Percentiles rank a stretch among this genome's conserved stretches.
These are phyloP conservation scores for Venturia carpophila DNA, from an alignment of 2,329 filamentous ascomycete genomes.

Conservation along the genomic window DNA sequence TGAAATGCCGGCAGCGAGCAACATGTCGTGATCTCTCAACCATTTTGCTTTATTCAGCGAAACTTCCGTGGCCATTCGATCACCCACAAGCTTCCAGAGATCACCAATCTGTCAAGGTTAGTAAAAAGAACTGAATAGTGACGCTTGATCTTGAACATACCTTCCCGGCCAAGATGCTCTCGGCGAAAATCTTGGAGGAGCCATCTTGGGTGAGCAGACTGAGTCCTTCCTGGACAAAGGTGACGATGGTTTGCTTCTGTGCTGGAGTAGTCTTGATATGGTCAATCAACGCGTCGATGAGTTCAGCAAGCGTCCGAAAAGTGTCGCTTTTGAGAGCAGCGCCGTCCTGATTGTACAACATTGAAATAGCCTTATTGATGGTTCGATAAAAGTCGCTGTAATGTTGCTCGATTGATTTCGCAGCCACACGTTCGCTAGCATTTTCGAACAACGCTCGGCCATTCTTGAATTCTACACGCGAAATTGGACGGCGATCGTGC, in stretches of 20 bases:
- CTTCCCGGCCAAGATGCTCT: neutral
- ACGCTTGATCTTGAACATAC: neutral
- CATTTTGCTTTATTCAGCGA: neutral
- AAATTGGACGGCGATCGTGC: neutral
- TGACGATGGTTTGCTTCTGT: neutral
- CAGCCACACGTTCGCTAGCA: neutral
- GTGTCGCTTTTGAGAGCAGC: neutral
- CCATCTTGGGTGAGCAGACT: neutral
- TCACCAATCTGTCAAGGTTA: neutral
- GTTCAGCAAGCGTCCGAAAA: neutral
- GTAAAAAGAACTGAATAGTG: neutral
- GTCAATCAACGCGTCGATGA: neutral
- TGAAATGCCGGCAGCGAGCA: neutral
- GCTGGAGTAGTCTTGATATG: neutral
- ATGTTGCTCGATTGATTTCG: neutral
- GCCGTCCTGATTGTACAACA: neutral
- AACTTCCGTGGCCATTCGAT: neutral
- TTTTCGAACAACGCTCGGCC: neutral
- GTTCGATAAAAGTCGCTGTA: neutral
- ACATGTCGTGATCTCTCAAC: conserved; percentile 2
- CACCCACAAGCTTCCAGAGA: conserved; percentile 4
- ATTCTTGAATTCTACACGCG: neutral
- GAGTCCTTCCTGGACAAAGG: neutral
- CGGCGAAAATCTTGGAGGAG: neutral
- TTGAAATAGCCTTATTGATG: neutral